phyloP scores from a whole-genome alignment of 2,329 filamentous ascomycete genomes.

The Cladosporium sp. region DNA sequence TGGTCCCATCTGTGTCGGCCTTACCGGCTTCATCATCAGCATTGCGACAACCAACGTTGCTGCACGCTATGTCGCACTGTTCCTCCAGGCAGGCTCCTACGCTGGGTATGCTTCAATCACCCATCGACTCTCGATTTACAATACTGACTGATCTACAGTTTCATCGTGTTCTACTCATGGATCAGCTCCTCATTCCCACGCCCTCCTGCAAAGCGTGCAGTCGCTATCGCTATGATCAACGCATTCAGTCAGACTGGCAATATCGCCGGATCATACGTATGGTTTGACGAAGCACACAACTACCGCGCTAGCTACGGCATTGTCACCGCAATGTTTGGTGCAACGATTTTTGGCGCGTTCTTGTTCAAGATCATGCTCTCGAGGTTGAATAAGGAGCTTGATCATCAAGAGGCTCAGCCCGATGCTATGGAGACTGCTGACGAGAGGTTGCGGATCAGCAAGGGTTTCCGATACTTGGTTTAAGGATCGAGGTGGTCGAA shows the following conservation, averaged over 20 bases:
- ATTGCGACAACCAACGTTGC: conserved; percentile 13
- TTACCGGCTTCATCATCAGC: conserved; percentile 14
- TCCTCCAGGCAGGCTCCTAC: conserved; percentile 38
- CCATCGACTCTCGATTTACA: neutral
- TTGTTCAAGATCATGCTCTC: conserved; percentile 55
- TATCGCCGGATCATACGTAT: conserved; percentile 61
- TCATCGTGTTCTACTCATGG: conserved; percentile 62
- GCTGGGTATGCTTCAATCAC: conserved; percentile 20
- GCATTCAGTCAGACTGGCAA: conserved; percentile 59
- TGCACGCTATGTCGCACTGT: conserved; percentile 33
- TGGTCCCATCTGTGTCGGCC: conserved; percentile 10
- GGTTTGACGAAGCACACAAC: conserved; percentile 57
- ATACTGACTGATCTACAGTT: conserved; percentile 31
- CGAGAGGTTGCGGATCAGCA: conserved; percentile 51
- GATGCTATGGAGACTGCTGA: conserved; percentile 40
- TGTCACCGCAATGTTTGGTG: conserved; percentile 36
- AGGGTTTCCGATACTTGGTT: conserved; percentile 66
- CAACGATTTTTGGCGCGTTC: conserved; percentile 26
- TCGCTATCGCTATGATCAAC: conserved; percentile 75
- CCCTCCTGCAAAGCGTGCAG: conserved; percentile 72
- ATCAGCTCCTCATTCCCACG: conserved; percentile 74
- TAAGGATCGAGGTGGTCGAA: neutral
- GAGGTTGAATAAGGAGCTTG: conserved; percentile 68
- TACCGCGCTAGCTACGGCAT: conserved; percentile 39
- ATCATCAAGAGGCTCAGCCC: conserved; percentile 61